Evolutionary conservation across 306 rosid genomes (phyloP).

Genomic region (Ceratonia siliqua): DNA sequence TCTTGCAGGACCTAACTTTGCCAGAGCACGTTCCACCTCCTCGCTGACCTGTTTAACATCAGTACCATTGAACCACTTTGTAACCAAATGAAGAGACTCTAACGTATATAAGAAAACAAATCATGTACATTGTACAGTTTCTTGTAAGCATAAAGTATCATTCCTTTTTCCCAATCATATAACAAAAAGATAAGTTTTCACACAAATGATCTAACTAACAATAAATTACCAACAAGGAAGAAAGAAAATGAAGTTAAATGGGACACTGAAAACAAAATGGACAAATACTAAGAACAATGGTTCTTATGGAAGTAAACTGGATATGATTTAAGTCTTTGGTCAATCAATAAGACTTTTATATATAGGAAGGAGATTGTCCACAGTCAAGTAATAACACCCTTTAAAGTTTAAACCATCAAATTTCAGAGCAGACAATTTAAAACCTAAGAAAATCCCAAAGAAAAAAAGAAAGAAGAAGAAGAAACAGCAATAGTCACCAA

Average conservation of each 20-base stretch:
- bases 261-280: conserved; percentile 5
- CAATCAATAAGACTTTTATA: background rate
- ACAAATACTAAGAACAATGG: background rate
- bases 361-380: background rate
- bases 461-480: too few relatives aligned
- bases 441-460: background rate
- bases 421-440: conserved; percentile 8
- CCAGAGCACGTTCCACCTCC: conserved; percentile 94
- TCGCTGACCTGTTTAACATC: conserved; percentile 79
- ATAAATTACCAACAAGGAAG: background rate
- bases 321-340: background rate
- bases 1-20: conserved; percentile 86
- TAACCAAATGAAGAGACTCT: conserved; percentile 18
- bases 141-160: conserved; percentile 14
- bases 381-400: background rate
- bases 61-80: conserved; percentile 20
- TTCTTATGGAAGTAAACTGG: background rate
- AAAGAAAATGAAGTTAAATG: background rate
- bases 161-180: background rate
- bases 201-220: conserved; percentile 1
- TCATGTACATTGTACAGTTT: background rate
- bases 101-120: conserved; percentile 4
- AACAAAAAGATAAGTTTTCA: conserved; percentile 13
- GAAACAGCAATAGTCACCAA: background rate
- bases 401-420: background rate